phyloP scores from a whole-genome alignment of 1,139 yeast genomes.

The Saccharomyces hybrid region DNA sequence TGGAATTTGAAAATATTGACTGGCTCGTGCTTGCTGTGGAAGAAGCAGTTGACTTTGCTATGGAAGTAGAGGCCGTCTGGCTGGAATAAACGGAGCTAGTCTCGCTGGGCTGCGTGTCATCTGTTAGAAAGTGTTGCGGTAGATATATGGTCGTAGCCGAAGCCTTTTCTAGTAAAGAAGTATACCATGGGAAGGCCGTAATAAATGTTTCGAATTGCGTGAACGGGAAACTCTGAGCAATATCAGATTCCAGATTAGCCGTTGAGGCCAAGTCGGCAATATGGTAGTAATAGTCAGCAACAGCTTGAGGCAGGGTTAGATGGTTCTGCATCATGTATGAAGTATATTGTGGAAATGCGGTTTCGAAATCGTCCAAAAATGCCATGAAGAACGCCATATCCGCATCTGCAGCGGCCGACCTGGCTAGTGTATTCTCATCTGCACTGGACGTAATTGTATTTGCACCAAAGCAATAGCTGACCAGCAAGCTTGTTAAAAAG shows the following conservation, averaged over 20 bases:
- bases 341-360: slow-evolving; percentile 24
- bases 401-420: slow-evolving; percentile 27
- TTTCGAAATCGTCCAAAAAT: slow-evolving; percentile 30
- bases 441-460: not conserved
- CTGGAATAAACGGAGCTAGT: not conserved
- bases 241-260: slow-evolving; percentile 28
- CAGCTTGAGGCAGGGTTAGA: slow-evolving; percentile 29
- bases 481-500: not conserved
- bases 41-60: not conserved
- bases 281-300: slow-evolving; percentile 24
- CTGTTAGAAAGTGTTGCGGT: slow-evolving; percentile 34
- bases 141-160: slow-evolving; percentile 33
- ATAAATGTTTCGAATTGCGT: slow-evolving; percentile 37
- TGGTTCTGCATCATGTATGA: slow-evolving; percentile 29
- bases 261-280: slow-evolving; percentile 14
- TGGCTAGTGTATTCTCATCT: slow-evolving; percentile 3
- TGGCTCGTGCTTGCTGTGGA: not conserved
- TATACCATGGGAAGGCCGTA: slow-evolving; percentile 40
- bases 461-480: not conserved
- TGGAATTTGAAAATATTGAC: not conserved
- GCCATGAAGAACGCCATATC: slow-evolving; percentile 28
- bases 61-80: not conserved
- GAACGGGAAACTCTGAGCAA: slow-evolving; percentile 37
- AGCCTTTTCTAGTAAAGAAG: slow-evolving; percentile 31
- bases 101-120: not conserved